Base-by-base conservation (phyloP, 768 basidiomycete species). In the Boletus speciosus region DNA sequence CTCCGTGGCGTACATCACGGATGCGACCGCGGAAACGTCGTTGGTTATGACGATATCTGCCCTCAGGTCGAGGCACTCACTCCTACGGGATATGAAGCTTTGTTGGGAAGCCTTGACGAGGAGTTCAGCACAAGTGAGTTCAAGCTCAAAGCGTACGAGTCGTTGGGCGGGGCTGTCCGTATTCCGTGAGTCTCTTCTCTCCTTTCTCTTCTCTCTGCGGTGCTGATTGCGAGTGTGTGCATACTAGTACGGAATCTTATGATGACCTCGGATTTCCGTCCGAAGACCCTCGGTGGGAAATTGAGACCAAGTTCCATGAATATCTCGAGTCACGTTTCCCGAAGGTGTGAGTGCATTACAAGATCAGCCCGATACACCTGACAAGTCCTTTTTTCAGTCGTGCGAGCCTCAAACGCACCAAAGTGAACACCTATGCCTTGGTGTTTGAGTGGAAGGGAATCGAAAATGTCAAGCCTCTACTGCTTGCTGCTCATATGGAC, bases 351-450 rank as follows among this genome's bases (percentile, higher is more conserved):
- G 73, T 72, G 5, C 11, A 40, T 9, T 23, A 6, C 39, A 14
- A 32, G 19, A 4, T 40, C 42, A 12, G 16, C 12, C 27, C 19
- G 35, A n/a, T 31, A 37, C 44, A 16, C 19, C 39, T 51, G 36
- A 56, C 51, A 16, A 19, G 14, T 7, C 12, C 48, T 44, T 21
- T 48, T 2, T 37, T 8, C 42, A 81, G 81, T 34, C 81, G 83
- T 62, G 51, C 72, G 3, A 71, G 69, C 27, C 73, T 86, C 6
- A 57, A 73, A 39, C 74, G 83, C 43, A 80, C 79, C 10, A 78
- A 77, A 55, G 76, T 86, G 52, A 84, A 84, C 59, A 84, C 79
- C 0, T 84, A 80, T 45, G 84, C 80, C 0, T 71, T 86, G n/a
- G 69, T 86, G 2, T 84, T 81, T 61, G 75, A 77, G 21, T 86